phyloP scores from a whole-genome alignment of 352 stramenopile species.

The Phytophthora sansomeana region DNA sequence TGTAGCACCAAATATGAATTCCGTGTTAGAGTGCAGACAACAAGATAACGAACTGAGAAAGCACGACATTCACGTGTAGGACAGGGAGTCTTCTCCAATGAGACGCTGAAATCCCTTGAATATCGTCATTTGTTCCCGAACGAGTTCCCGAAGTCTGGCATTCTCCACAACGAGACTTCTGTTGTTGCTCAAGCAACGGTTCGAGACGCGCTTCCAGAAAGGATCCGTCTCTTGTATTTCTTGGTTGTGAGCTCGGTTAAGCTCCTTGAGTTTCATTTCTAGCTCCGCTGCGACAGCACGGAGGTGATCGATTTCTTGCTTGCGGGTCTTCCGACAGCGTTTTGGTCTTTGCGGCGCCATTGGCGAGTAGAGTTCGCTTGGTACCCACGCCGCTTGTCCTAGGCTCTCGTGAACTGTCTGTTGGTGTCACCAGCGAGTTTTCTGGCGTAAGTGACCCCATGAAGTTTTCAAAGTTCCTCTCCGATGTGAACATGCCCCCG shows the following conservation, averaged over 20 bases:
- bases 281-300: constrained; percentile 43
- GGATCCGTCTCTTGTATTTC: constrained; percentile 35
- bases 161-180: constrained; percentile 54
- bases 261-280: constrained; percentile 47
- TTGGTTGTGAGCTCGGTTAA: constrained; percentile 35
- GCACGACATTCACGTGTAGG: constrained; percentile 2
- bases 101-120: constrained; percentile 38
- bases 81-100: constrained; percentile 30
- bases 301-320: constrained; percentile 55
- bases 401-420: background rate
- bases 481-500: constrained; percentile 16
- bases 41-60: background rate
- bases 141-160: constrained; percentile 49
- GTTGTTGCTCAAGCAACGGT: constrained; percentile 47
- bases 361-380: constrained; percentile 5
- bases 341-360: constrained; percentile 22
- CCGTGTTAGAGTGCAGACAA: background rate
- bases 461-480: constrained; percentile 23
- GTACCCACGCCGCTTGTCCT: background rate
- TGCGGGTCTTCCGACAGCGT: constrained; percentile 45
- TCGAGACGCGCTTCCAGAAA: constrained; percentile 57
- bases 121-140: constrained; percentile 39
- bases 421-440: background rate
- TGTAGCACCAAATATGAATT: background rate
- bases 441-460: constrained; percentile 13